Base-by-base conservation (phyloP, 1,284 basidiomycete species). In the Trichosporon sp. region DNA sequence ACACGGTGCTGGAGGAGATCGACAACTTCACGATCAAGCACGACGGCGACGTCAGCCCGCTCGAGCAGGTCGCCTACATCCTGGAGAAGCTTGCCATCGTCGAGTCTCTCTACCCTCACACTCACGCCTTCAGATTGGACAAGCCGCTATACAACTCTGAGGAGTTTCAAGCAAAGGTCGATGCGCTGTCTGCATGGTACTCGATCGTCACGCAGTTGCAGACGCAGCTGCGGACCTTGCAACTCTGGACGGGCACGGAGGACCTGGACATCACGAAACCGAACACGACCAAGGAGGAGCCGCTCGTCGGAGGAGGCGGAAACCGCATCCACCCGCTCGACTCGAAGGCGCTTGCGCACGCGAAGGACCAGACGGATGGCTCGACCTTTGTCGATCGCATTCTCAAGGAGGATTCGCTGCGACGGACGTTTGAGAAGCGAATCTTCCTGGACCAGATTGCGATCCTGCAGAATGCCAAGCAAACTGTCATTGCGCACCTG, bases 341-440 rank as follows among this genome's bases (percentile, higher is more conserved):
- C 70, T 63, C 71, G 21, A 79, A 81, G 66, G 77, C 78, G 7
- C 68, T 71, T 9, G 75, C 75, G 27, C 70, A 79, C 27, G 72
- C 74, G 21, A 69, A 72, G 47, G 60, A 70, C 58, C 58, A 70
- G 23, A 81, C 83, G 86, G 70, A 90, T 87, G 71, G 92, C 88
- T 76, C 89, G 47, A 92, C 90, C 64, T 99, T 99, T 80, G 91
- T 98, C 38, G 97, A 99, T 81, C 89, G 94, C 44, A 86, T 99
- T 51, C 87, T 98, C 70, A 98, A 98, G 81, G 97, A 99, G 83
- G 96, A 98, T 77, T 92, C 91, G 18, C 89, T 98, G 76, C 92
- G 97, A 81, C 87, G 91, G 65, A 95, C 93, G 2, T 98, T 99
- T 80, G 94, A 97, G 83, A 93, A 92, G 78, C 92, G 94, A 29